Base-by-base conservation (phyloP, 805 yeast genomes). In the Schwanniomyces polymorphus region DNA sequence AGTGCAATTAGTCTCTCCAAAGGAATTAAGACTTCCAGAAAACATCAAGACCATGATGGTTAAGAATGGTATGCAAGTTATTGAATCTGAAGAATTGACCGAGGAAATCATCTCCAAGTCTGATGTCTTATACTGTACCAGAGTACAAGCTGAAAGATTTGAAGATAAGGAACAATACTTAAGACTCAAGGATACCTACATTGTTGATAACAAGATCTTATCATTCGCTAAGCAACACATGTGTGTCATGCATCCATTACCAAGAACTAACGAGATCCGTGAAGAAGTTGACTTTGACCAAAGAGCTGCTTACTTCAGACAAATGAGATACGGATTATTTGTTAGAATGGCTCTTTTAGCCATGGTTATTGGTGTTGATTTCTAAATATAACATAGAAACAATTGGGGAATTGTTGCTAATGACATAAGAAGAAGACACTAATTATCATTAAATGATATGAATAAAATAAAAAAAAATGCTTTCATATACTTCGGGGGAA, bases 201-300 rank as follows among this genome's bases (percentile, higher is more conserved):
- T 90, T 64, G 94, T 94, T 51, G 97, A 94, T 75, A 92, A 92
- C 81, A 85, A 80, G 72, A 87, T 92, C 52, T 80, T 94, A 65
- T 79, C 90, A 27, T 84, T 87, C 68, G 98, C 99, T 59, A 94
- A 95, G 76, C 91, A 90, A 68, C 97, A 94, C 74, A 94, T 94
- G 98, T 90, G 97, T 70, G 87, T 94, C 54, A 86, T 94, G 96
- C 99, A 94, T 69, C 99, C 99, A 67, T 82, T 94, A 61, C 99
- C 99, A 67, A 88, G 99, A 72, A 91, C 90, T 55, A 86, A 84
- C 61, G 99, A 94, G 75, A 92, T 94, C 59, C 88, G 88, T 63
- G 98, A 91, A 74, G 99, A 94, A 76, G 98, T 94, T 62, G 99
- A 94, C 70, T 94, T 92, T 65, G 99, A 94, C 73, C 97, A 92